These are phyloP conservation scores for Ogataea siamensis DNA, from an alignment of 805 yeast species.

Conservation along the genomic window DNA sequence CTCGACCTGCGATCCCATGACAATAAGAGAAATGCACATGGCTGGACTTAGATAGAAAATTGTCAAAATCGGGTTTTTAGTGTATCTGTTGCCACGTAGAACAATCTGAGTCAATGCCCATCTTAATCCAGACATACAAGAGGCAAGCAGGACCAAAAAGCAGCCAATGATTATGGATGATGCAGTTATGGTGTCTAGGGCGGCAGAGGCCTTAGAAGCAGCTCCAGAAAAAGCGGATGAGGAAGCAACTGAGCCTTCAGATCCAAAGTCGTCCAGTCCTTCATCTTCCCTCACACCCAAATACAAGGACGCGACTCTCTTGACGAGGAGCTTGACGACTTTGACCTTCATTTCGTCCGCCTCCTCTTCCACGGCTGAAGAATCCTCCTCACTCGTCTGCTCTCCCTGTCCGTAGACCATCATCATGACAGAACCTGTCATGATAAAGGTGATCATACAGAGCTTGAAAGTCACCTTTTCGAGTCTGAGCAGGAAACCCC, in stretches of 20 bases:
- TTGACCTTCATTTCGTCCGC: conserved; percentile 20
- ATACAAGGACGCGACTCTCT: conserved; percentile 16
- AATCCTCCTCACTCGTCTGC: conserved; percentile 6
- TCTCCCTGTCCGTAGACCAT: conserved; percentile 58
- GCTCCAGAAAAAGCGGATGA: conserved; percentile 3
- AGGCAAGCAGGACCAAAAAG: conserved; percentile 67
- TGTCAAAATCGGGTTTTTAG: conserved; percentile 72
- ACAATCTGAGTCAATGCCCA: conserved; percentile 91
- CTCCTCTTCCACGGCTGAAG: conserved; percentile 21
- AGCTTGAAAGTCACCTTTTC: conserved; percentile 69
- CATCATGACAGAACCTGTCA: conserved; percentile 81
- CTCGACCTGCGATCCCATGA: conserved; percentile 67
- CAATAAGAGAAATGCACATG: conserved; percentile 60
- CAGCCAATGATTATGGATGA: conserved; percentile 50
- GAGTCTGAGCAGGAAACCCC: conserved; percentile 72
- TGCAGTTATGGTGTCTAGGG: conserved; percentile 11
- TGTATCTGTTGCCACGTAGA: conserved; percentile 53
- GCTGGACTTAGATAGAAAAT: conserved; percentile 78
- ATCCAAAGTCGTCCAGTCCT: not conserved
- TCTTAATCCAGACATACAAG: conserved; percentile 77
- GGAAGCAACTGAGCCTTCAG: not conserved
- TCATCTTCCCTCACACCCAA: conserved; percentile 14
- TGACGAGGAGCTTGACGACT: conserved; percentile 17
- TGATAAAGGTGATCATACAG: conserved; percentile 61
- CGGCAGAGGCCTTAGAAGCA: conserved; percentile 14